Evolutionary conservation across 2,329 filamentous ascomycete genomes (phyloP).

Genomic region (Rugonectria rugulosa): DNA sequence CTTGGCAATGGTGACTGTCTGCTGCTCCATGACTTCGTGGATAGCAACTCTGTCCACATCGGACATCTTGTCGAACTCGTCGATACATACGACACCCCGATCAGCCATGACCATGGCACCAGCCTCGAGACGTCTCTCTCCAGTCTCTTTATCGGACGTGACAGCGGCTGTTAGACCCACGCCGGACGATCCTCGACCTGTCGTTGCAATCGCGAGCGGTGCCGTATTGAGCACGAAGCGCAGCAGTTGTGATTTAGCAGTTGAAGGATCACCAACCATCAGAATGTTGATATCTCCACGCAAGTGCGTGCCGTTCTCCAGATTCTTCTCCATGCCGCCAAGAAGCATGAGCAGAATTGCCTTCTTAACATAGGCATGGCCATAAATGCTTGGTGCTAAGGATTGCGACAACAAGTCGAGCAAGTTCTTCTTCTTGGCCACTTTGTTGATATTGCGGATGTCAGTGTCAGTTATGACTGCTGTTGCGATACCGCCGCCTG

Average conservation of each 20-base stretch:
- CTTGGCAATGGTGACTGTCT: constrained; percentile 98
- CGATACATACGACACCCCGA: constrained; percentile 96
- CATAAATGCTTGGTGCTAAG: constrained; percentile 94
- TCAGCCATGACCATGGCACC: constrained; percentile 99
- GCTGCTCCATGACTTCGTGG: constrained; percentile 99
- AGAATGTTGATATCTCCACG: constrained; percentile 99
- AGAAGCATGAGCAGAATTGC: constrained; percentile 95
- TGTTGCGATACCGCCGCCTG: constrained; percentile 90
- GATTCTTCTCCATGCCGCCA: constrained; percentile 96
- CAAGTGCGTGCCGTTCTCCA: constrained; percentile 97
- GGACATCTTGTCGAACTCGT: constrained; percentile 99
- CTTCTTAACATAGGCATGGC: constrained; percentile 97
- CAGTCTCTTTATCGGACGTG: constrained; percentile 96
- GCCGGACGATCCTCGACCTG: constrained; percentile 93
- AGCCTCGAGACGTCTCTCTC: constrained; percentile 91
- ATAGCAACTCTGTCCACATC: constrained; percentile 98
- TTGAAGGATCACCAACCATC: constrained; percentile 98
- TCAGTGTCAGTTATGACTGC: constrained; percentile 94
- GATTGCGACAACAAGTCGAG: constrained; percentile 95
- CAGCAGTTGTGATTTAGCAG: constrained; percentile 96
- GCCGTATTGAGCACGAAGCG: constrained; percentile 98
- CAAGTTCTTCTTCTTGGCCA: constrained; percentile 91
- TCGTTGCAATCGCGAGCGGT: constrained; percentile 94
- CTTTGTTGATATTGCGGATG: constrained; percentile 98
- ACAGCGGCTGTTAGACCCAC: constrained; percentile 98